These are phyloP conservation scores for Auriculariales sp. DNA, from an alignment of 768 basidiomycete genomes.

Conservation along the genomic window DNA sequence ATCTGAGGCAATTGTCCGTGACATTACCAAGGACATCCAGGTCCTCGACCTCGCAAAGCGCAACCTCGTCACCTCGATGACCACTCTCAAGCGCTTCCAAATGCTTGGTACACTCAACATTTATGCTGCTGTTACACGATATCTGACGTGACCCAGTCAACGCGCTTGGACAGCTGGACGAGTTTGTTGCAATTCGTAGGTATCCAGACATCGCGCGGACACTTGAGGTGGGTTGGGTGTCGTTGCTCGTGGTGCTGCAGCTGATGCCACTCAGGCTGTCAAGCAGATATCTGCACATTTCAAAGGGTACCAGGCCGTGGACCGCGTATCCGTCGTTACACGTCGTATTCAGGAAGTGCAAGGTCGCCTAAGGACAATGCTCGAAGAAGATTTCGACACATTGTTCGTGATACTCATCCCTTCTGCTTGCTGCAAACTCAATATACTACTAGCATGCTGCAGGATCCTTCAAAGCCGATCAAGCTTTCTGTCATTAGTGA, in stretches of 20 bases:
- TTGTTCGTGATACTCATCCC: slow-evolving; percentile 43
- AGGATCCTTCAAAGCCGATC: slow-evolving; percentile 54
- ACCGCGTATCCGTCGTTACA: slow-evolving; percentile 63
- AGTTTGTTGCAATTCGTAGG: slow-evolving; percentile 57
- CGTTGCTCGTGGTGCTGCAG: slow-evolving; percentile 2
- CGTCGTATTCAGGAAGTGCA: slow-evolving; percentile 71
- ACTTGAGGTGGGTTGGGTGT: slow-evolving; percentile 42
- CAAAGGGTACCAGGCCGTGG: slow-evolving; percentile 63
- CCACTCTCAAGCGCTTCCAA: slow-evolving; percentile 74
- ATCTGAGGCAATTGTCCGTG: slow-evolving; percentile 87
- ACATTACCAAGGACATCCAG: slow-evolving; percentile 95
- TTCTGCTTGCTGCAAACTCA: background rate
- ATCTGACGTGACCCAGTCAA: slow-evolving; percentile 41
- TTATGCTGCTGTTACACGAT: background rate
- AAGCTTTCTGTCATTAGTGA: slow-evolving; percentile 56
- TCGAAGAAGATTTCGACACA: slow-evolving; percentile 83
- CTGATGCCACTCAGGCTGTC: slow-evolving; percentile 47
- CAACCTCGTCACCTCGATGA: slow-evolving; percentile 83
- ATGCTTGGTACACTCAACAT: slow-evolving; percentile 62
- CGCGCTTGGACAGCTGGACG: slow-evolving; percentile 67
- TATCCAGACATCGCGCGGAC: slow-evolving; percentile 79
- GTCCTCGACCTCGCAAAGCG: slow-evolving; percentile 85
- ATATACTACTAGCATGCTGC: slow-evolving; percentile 45
- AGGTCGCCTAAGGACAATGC: slow-evolving; percentile 59
- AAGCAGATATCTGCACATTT: slow-evolving; percentile 75